Conservation (phyloP, 2,329 filamentous ascomycete genomes). For the Fusarium sacchari region DNA sequence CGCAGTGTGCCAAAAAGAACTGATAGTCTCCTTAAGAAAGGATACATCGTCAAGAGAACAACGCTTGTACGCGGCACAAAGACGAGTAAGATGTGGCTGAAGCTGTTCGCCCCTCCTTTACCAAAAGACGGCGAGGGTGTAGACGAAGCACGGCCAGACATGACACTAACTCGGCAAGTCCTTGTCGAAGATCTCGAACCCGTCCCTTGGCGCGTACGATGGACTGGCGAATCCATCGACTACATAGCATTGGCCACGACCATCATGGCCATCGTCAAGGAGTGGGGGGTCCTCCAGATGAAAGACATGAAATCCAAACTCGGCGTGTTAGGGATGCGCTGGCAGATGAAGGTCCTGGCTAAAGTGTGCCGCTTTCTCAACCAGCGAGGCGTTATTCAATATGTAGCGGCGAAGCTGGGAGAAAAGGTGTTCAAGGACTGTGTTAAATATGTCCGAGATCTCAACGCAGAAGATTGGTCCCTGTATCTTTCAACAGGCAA, state of each 20-base stretch:
- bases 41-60: conserved; percentile 70
- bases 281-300: conserved; percentile 68
- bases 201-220: conserved; percentile 65
- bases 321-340: conserved; percentile 63
- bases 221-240: conserved; percentile 69
- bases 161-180: conserved; percentile 53
- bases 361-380: conserved; percentile 69
- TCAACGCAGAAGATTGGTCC: conserved; percentile 66
- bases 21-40: conserved; percentile 66
- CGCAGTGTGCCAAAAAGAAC: conserved; percentile 71
- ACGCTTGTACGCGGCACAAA: conserved; percentile 67
- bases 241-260: conserved; percentile 66
- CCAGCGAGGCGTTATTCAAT: conserved; percentile 64
- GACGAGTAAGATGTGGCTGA: conserved; percentile 71
- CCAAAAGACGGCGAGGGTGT: conserved; percentile 47
- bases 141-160: conserved; percentile 44
- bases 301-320: conserved; percentile 68
- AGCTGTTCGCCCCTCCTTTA: conserved; percentile 61
- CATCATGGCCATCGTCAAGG: conserved; percentile 65
- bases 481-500: conserved; percentile 63
- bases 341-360: conserved; percentile 69
- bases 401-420: conserved; percentile 65
- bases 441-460: conserved; percentile 66
- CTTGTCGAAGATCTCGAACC: conserved; percentile 60
- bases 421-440: conserved; percentile 69